A percentile compares a stretch with the other conserved stretches of the same genome.
Conservation (phyloP, 2,329 filamentous ascomycete genomes). For the Thelonectria blattea region DNA sequence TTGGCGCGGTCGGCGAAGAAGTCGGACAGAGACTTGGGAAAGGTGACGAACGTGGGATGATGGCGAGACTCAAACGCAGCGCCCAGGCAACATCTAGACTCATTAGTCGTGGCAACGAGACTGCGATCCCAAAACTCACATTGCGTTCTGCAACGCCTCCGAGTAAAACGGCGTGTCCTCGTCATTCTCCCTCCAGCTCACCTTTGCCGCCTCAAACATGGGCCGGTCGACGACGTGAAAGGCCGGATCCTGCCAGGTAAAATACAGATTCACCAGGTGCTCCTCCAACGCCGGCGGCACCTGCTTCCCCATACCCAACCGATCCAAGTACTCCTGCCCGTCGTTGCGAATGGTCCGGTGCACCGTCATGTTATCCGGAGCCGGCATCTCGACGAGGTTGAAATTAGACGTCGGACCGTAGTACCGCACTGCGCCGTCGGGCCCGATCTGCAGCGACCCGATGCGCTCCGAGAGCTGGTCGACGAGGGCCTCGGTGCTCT, state of each 20-base stretch:
- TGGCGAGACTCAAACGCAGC: slow-evolving; percentile 51
- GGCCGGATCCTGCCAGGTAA: slow-evolving; percentile 32
- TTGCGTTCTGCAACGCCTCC: slow-evolving; percentile 37
- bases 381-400: slow-evolving; percentile 35
- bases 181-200: slow-evolving; percentile 24
- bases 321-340: slow-evolving; percentile 35
- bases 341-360: slow-evolving; percentile 36
- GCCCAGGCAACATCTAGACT: slow-evolving; percentile 47
- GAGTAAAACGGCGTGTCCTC: slow-evolving; percentile 39
- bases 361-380: slow-evolving; percentile 31
- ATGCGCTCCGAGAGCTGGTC: slow-evolving; percentile 38
- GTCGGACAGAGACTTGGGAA: slow-evolving; percentile 43
- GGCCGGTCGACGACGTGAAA: slow-evolving; percentile 35
- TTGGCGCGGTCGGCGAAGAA: slow-evolving; percentile 39
- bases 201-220: slow-evolving; percentile 28
- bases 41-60: slow-evolving; percentile 46
- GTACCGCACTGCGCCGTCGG: slow-evolving; percentile 32
- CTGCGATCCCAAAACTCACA: slow-evolving; percentile 23
- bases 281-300: slow-evolving; percentile 26
- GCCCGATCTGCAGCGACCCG: slow-evolving; percentile 34
- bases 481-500: slow-evolving; percentile 35
- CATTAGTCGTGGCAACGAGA: background rate
- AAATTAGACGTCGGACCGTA: slow-evolving; percentile 39
- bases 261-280: slow-evolving; percentile 30
- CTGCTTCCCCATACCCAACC: slow-evolving; percentile 29